phyloP scores from a whole-genome alignment of 1,284 basidiomycete genomes.

The Pholiota adiposa region DNA sequence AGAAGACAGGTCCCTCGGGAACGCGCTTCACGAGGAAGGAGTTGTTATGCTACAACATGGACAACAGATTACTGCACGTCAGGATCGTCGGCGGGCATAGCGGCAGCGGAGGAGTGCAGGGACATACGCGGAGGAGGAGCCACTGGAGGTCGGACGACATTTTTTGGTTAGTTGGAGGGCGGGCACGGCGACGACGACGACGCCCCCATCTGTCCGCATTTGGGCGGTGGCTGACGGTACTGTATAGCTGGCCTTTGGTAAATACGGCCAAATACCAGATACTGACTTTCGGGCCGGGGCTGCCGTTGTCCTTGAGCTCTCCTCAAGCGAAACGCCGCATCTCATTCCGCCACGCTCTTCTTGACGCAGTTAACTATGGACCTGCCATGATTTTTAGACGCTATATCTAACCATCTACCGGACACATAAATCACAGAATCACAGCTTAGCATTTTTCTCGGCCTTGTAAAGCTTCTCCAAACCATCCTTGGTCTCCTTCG shows the following conservation, averaged over 20 bases:
- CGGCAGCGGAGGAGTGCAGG: not conserved
- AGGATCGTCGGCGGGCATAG: slow-evolving; percentile 10
- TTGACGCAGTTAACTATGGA: too few relatives aligned
- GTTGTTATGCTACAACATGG: slow-evolving; percentile 88
- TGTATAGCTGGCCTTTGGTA: slow-evolving; percentile 36
- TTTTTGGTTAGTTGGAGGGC: slow-evolving; percentile 39
- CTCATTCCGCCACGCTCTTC: too few relatives aligned
- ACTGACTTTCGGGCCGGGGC: not conserved
- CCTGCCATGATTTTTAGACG: too few relatives aligned
- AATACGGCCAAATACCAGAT: slow-evolving; percentile 32
- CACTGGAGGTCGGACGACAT: slow-evolving; percentile 89
- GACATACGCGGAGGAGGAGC: slow-evolving; percentile 85
- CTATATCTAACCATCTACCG: too few relatives aligned
- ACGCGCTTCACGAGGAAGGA: slow-evolving; percentile 83
- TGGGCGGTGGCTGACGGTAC: slow-evolving; percentile 37
- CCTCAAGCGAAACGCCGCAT: too few relatives aligned
- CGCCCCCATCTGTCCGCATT: slow-evolving; percentile 17
- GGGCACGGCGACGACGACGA: slow-evolving; percentile 20
- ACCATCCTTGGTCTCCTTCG: slow-evolving; percentile 41
- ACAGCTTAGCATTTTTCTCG: slow-evolving; percentile 13
- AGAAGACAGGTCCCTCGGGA: slow-evolving; percentile 76
- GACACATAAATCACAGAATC: too few relatives aligned
- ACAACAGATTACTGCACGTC: slow-evolving; percentile 16
- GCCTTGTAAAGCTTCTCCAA: slow-evolving; percentile 38
- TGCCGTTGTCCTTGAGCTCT: too few relatives aligned